Evolutionary conservation across 164 flowering plant species (phyloP).

Genomic region (Tetracentron sinense): DNA sequence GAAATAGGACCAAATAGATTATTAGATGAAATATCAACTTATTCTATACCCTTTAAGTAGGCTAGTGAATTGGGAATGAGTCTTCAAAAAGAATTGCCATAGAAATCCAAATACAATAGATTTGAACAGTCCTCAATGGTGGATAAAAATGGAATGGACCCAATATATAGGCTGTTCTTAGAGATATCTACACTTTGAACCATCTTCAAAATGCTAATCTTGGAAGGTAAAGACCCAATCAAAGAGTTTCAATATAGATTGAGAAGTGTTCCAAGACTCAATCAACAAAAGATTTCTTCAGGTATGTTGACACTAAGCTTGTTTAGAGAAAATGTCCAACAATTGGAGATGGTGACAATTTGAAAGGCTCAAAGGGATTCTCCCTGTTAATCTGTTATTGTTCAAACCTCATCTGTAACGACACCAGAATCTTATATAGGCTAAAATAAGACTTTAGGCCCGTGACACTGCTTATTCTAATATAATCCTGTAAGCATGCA

Average conservation of each 20-base stretch:
- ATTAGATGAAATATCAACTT: constrained; percentile 17
- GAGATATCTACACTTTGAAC: constrained; percentile 14
- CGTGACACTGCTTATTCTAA: too few relatives aligned
- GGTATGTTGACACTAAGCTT: constrained; percentile 14
- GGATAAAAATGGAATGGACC: constrained; percentile 16
- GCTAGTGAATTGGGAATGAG: constrained; percentile 13
- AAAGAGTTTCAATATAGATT: constrained; percentile 19
- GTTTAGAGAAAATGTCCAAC: constrained; percentile 15
- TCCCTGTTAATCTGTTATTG: constrained; percentile 8
- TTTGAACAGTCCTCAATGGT: constrained; percentile 13
- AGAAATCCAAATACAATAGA: constrained; percentile 9
- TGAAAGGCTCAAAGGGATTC: constrained; percentile 10
- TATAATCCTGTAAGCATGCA: too few relatives aligned
- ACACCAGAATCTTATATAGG: too few relatives aligned
- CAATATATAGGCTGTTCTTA: constrained; percentile 7
- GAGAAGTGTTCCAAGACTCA: constrained; percentile 10
- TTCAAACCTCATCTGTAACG: too few relatives aligned
- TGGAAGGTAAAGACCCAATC: constrained; percentile 17
- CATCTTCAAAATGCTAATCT: constrained; percentile 15
- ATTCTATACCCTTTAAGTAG: constrained; percentile 14
- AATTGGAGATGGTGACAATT: constrained; percentile 5
- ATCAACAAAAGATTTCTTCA: constrained; percentile 14
- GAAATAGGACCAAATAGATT: constrained; percentile 17
- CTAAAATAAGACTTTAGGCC: too few relatives aligned
- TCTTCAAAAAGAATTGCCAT: constrained; percentile 17